These are phyloP conservation scores for Glutinoglossum americanum DNA, from an alignment of 495 filamentous ascomycete species.

Conservation along the genomic window DNA sequence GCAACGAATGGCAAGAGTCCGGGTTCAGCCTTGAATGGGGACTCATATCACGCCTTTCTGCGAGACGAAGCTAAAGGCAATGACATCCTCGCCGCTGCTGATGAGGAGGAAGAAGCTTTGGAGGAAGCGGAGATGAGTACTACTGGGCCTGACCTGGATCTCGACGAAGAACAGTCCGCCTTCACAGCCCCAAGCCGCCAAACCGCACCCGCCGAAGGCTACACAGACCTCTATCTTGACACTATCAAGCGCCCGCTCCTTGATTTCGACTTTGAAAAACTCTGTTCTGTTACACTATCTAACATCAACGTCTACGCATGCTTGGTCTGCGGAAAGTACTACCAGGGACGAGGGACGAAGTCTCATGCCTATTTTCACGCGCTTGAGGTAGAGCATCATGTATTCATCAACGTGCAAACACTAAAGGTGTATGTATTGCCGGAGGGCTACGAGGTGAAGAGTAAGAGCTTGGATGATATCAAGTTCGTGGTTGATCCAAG, in stretches of 20 bases:
- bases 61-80: slow-evolving; percentile 20
- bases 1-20: slow-evolving; percentile 18
- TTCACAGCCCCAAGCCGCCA: slow-evolving; percentile 29
- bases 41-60: slow-evolving; percentile 6
- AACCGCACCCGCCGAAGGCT: slow-evolving; percentile 62
- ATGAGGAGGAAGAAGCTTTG: slow-evolving; percentile 19
- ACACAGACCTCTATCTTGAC: slow-evolving; percentile 91
- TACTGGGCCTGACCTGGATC: slow-evolving; percentile 22
- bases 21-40: background rate
- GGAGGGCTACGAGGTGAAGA: slow-evolving; percentile 92
- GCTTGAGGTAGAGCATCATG: slow-evolving; percentile 84
- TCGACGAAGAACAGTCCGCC: slow-evolving; percentile 22
- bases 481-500: slow-evolving; percentile 94
- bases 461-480: slow-evolving; percentile 91
- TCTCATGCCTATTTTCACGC: slow-evolving; percentile 96
- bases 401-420: slow-evolving; percentile 90
- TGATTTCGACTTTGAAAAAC: slow-evolving; percentile 96
- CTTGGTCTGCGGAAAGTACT: slow-evolving; percentile 94
- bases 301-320: slow-evolving; percentile 99
- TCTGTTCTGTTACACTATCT: slow-evolving; percentile 83
- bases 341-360: slow-evolving; percentile 79
- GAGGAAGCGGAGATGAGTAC: slow-evolving; percentile 23
- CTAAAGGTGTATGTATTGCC: slow-evolving; percentile 92
- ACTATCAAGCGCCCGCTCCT: slow-evolving; percentile 75
- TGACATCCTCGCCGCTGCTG: slow-evolving; percentile 19